Evolutionary conservation across 768 basidiomycete species (phyloP).

Genomic region (Hypholoma fasciculare): DNA sequence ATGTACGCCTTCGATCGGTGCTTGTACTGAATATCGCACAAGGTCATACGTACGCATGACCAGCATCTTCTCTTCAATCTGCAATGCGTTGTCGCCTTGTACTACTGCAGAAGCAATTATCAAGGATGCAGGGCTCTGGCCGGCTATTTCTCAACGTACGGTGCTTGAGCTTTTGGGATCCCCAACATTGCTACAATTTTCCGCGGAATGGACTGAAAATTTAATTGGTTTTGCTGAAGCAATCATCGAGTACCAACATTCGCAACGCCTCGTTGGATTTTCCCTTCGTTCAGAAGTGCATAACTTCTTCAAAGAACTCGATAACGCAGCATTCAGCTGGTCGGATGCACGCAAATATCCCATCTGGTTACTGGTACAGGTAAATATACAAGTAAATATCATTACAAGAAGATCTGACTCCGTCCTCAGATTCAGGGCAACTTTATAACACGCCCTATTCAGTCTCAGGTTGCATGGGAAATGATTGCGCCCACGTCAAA

Average conservation of each 20-base stretch:
- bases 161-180: conserved; percentile 31
- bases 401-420: conserved; percentile 1
- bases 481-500: conserved; percentile 43
- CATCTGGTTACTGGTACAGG: conserved; percentile 49
- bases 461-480: conserved; percentile 39
- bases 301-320: conserved; percentile 30
- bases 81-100: conserved; percentile 6
- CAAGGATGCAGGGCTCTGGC: conserved; percentile 32
- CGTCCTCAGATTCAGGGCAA: conserved; percentile 43
- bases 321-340: conserved; percentile 14
- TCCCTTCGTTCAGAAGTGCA: conserved; percentile 20
- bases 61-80: neutral
- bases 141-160: conserved; percentile 27
- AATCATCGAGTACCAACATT: conserved; percentile 34
- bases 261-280: conserved; percentile 31
- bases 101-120: conserved; percentile 8
- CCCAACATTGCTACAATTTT: conserved; percentile 8
- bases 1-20: neutral
- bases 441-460: conserved; percentile 42
- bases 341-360: conserved; percentile 21
- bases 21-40: conserved; percentile 9
- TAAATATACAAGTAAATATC: conserved; percentile 15
- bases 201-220: conserved; percentile 26
- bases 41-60: conserved; percentile 2
- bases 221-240: conserved; percentile 28